Base-by-base conservation (phyloP, 2,329 filamentous ascomycete genomes). In the Tolypocladium pustulatum region DNA sequence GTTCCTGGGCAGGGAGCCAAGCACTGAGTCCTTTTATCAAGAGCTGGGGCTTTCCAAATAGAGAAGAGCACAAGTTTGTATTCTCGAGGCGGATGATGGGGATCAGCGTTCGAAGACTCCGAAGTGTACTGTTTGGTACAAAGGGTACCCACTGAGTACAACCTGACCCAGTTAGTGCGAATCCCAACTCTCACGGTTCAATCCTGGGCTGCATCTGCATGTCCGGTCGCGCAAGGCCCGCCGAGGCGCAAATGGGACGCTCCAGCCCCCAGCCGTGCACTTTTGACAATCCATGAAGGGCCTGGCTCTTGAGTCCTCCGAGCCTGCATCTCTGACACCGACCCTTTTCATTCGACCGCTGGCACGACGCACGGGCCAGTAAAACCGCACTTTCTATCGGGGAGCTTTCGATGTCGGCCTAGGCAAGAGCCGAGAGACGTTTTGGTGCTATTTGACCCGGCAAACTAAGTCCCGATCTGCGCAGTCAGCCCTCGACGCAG, bases 1-100 rank as follows among this genome's bases (percentile, higher is more conserved):
- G 65, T 94, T 93, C 74, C 71, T 94, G 59, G 89, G 89, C 8
- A 76, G 90, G 64, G 84, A 88, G 73, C 90, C 90, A 0, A 90
- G 82, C 69, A 86, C 83, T 0, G 88, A 93, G 68, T 84, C 89
- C 1, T 94, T 94, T 68, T 93, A 92, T 72, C 81, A 83, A 72
- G 89, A 93, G 69, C 75, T 94, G 56, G 90, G 90, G 4, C 65
- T 75, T 57, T 22, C 61, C 57, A 54, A 57, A 17, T 59, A 57
- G 54, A 54, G 40, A 4, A 22, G 38, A 12, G 55, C 15, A 20
- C 25, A 34, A 1, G 30, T 15, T 17, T 8, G 7, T 4, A 34
- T 34, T 27, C 30, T 34, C 20, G 49, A 20, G 8, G 17, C 20
- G 30, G 30, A 32, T 2, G 9, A n/a, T 32, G 8, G 2, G 30